Base-by-base conservation (phyloP, 2,329 filamentous ascomycete species). In the Colletotrichum sp. region DNA sequence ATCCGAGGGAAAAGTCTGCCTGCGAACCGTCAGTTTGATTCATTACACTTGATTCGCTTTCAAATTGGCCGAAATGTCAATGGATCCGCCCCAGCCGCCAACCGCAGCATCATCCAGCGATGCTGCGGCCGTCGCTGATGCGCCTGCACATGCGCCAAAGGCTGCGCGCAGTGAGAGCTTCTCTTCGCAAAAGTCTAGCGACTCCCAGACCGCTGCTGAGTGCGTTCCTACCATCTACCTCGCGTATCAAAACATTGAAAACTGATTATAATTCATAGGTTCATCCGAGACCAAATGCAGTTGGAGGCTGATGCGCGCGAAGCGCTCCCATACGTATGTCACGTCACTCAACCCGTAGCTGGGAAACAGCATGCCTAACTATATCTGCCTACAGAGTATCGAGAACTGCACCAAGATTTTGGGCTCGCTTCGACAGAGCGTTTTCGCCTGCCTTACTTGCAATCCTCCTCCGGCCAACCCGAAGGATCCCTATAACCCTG, bases 231-330 rank as follows among this genome's bases (percentile, higher is more conserved):
- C 32, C 5, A 24, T 63, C 10, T 16, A 32, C 4, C 10, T 6
- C 57, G 26, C 26, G 52, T 18, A n/a, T 21, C 7, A 52, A 18
- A 12, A 21, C 44, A 5, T 24, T 21, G 10, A 6, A 66, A 52
- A 6, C 7, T 67, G 7, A 32, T 44, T 15, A 36, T 32, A 30
- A 18, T 39, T 68, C 12, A 7, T 72, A 96, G 95, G 32, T 99
- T 98, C 83, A 95, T 99, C 79, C 92, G 95, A 80, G 93, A 93
- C 71, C 97, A 99, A 83, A 93, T 98, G 82, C 93, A 94, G 79
- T 93, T 99, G 69, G 97, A 99, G 86, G 95, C 95, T 24, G 97
- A 99, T 86, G 97, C 97, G 63, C 95, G 96, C 80, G 96, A 99
- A 88, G 95, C 95, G 77, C 90, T 99, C 8, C 97, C 97, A 79